Evolutionary conservation across 306 rosid species (phyloP), one percentile per base, ranked within the genome.

Genomic region (Dalbergia cochinchinensis): DNA sequence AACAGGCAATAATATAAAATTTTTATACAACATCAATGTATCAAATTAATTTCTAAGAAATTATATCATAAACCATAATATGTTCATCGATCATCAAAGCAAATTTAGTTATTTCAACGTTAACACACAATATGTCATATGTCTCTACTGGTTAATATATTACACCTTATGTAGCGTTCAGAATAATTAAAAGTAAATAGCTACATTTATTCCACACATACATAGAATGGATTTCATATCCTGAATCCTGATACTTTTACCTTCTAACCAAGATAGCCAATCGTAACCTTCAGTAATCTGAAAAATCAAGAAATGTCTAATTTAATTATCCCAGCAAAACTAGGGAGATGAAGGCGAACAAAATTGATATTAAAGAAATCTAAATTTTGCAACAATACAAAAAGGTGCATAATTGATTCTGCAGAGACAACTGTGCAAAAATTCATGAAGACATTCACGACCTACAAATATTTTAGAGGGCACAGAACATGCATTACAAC

Each of bases 161-260:
- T 54, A 54, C 60, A 54, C 26, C 11, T n/a, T 54, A n/a, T 54
- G 20, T 16, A n/a, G 22, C 20, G 5, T 54, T 54, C 60, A n/a
- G 20, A 54, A 53, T 53, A n/a, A 53, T 48, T 48, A 14, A 53
- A 53, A 5, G 26, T 5, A 26, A 53, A 1, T 18, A 33, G 55
- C 26, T 54, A 50, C 60, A 45, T 37, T 82, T 82, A 76, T 70
- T 82, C 77, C 61, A 37, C 11, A 48, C 22, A 75, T 58, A 81
- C 3, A 67, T 11, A 15, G 8, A 48, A 48, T 13, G 19, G 10
- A 42, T 26, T 63, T 31, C 37, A 68, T 45, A 41, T 33, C 31
- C 31, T 26, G 33, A n/a, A 45, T 66, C 65, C 45, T 45, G 33
- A 44, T 42, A 15, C 13, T 12, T 79, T 19, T 47, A 72, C 16